Conservation (phyloP, 768 basidiomycete genomes). For the Trametes punicea region DNA sequence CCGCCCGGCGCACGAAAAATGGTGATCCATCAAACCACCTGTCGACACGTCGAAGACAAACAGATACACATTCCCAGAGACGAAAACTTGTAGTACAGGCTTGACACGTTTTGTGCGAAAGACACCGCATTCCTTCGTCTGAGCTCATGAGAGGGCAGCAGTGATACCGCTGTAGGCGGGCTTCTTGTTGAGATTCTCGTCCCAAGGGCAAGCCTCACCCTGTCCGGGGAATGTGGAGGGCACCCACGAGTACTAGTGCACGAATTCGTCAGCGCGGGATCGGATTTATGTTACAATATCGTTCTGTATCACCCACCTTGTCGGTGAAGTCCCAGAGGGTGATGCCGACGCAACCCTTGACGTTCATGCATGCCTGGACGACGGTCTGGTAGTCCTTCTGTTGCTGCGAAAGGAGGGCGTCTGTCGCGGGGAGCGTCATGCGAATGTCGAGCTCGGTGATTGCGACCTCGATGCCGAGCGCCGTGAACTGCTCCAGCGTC, state of each 20-base stretch:
- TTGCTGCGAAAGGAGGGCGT: conserved; percentile 49
- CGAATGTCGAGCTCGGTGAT: conserved; percentile 69
- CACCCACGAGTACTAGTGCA: conserved; percentile 35
- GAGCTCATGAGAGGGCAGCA: conserved; percentile 14
- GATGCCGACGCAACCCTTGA: conserved; percentile 35
- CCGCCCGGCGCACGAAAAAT: conserved; percentile 51
- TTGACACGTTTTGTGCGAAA: not conserved
- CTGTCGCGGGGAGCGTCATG: conserved; percentile 51
- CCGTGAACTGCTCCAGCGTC: conserved; percentile 50
- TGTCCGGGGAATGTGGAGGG: conserved; percentile 33
- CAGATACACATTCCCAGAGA: not conserved
- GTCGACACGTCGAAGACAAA: not conserved
- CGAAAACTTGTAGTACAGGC: not conserved
- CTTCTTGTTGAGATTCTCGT: conserved; percentile 27
- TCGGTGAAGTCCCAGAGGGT: conserved; percentile 44
- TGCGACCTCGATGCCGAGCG: conserved; percentile 63
- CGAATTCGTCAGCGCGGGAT: not conserved
- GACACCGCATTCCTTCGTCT: no score
- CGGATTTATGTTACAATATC: not conserved
- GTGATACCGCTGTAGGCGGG: conserved; percentile 30
- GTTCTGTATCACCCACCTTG: conserved; percentile 19
- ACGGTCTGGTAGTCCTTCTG: conserved; percentile 55
- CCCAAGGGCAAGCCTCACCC: conserved; percentile 32
- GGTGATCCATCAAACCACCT: conserved; percentile 30
- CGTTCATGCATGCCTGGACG: conserved; percentile 49